Percentiles rank a stretch among this genome's conserved stretches.
phyloP scores from a whole-genome alignment of 2,329 filamentous ascomycete species.

The Phyllosticta paracitricarpa region DNA sequence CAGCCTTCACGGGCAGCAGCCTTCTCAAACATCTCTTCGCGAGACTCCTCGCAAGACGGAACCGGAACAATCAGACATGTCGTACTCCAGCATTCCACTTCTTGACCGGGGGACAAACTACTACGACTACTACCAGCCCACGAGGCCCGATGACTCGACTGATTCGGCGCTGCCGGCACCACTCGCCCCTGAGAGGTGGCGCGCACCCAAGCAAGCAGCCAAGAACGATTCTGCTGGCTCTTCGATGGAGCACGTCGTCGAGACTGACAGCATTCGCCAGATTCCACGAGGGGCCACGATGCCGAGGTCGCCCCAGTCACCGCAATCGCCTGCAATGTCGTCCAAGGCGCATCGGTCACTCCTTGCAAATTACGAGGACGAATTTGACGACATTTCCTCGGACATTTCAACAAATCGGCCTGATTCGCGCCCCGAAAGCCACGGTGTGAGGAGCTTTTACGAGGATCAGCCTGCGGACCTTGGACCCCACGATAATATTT shows the following conservation, averaged over 20 bases:
- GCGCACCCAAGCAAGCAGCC: conserved; percentile 12
- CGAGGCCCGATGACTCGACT: conserved; percentile 9
- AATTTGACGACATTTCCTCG: conserved; percentile 44
- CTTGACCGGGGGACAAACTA: conserved; percentile 52
- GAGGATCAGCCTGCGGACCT: conserved; percentile 34
- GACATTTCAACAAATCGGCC: conserved; percentile 42
- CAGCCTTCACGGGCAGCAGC: neutral
- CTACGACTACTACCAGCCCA: neutral
- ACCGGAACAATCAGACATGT: conserved; percentile 55
- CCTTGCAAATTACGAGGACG: conserved; percentile 44
- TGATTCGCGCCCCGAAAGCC: conserved; percentile 23
- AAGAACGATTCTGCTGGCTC: conserved; percentile 32
- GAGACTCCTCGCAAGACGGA: conserved; percentile 16
- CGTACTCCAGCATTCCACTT: conserved; percentile 67
- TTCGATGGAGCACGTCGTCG: conserved; percentile 41
- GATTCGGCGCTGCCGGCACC: conserved; percentile 18
- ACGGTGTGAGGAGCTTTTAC: conserved; percentile 39
- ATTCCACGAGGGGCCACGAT: conserved; percentile 35
- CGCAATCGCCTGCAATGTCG: conserved; percentile 14
- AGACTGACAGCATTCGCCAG: conserved; percentile 42
- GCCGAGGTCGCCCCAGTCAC: conserved; percentile 22
- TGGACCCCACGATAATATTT: conserved; percentile 23
- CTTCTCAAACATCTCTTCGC: conserved; percentile 13
- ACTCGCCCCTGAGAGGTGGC: conserved; percentile 14
- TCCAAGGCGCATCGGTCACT: conserved; percentile 33